phyloP scores from a whole-genome alignment of 2,329 filamentous ascomycete genomes.

The Fusarium abutilonis region DNA sequence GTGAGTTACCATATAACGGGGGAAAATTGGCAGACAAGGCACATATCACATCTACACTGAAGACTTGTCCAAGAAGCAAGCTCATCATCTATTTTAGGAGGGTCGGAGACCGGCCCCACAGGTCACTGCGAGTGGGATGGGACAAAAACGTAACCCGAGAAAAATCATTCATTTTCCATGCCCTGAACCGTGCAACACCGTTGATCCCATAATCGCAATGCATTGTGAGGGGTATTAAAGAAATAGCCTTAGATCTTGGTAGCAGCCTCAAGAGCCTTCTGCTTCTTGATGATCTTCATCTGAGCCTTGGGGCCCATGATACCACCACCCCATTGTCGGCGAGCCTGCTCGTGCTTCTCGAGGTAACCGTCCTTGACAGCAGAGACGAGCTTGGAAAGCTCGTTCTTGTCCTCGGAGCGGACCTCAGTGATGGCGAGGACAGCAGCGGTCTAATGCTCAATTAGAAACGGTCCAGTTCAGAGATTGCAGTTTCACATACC shows the following conservation, averaged over 20 bases:
- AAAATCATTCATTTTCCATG: slow-evolving; percentile 57
- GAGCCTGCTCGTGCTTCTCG: slow-evolving; percentile 91
- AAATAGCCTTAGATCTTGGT: slow-evolving; percentile 88
- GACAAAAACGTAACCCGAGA: slow-evolving; percentile 49
- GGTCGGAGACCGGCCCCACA: slow-evolving; percentile 43
- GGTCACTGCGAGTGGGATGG: slow-evolving; percentile 45
- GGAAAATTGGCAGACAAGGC: neutral
- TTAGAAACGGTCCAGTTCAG: slow-evolving; percentile 39
- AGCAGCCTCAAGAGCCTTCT: slow-evolving; percentile 91
- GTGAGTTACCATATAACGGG: neutral
- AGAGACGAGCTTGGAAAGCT: slow-evolving; percentile 95
- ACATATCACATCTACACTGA: slow-evolving; percentile 20
- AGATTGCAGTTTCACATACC: slow-evolving; percentile 58
- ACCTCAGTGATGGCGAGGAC: slow-evolving; percentile 97
- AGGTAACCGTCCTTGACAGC: slow-evolving; percentile 98
- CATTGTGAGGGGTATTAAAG: slow-evolving; percentile 53
- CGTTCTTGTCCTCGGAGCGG: slow-evolving; percentile 96
- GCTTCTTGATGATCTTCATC: slow-evolving; percentile 81
- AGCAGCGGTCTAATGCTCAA: slow-evolving; percentile 83
- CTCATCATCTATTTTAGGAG: slow-evolving; percentile 52
- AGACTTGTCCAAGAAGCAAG: slow-evolving; percentile 43
- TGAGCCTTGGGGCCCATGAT: slow-evolving; percentile 98
- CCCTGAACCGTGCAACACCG: slow-evolving; percentile 55
- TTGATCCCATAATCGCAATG: slow-evolving; percentile 54
- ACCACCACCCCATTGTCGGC: slow-evolving; percentile 98